A percentile compares a stretch with the other conserved stretches of the same genome.
These are phyloP conservation scores for Saturnispora sekii DNA, from an alignment of 805 yeast genomes.

Conservation along the genomic window DNA sequence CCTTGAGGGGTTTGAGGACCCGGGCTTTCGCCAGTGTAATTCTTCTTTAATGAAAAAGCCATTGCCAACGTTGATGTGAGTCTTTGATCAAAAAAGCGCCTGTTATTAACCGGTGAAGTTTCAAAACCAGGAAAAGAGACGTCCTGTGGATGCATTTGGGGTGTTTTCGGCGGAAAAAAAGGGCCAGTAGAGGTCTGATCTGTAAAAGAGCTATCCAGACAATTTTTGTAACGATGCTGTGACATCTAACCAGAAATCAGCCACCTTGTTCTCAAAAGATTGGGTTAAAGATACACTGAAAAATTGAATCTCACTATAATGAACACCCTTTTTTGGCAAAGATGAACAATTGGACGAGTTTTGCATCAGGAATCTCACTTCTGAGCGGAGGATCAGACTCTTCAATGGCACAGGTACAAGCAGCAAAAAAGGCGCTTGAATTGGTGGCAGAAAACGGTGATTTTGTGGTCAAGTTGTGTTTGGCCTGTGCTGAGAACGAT, in stretches of 20 bases:
- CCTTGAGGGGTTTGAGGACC: not conserved
- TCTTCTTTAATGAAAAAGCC: too few species aligned
- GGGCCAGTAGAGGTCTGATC: too few species aligned
- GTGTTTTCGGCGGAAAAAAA: not conserved
- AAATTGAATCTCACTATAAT: too few species aligned
- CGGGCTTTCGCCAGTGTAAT: too few species aligned
- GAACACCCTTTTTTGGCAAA: too few species aligned
- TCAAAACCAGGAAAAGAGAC: not conserved
- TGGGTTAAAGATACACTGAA: too few species aligned
- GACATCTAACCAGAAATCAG: too few species aligned
- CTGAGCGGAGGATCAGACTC: constrained; percentile 13
- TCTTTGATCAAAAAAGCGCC: constrained; percentile 3
- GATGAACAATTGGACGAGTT: too few species aligned
- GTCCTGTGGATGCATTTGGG: not conserved
- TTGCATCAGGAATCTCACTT: too few species aligned
- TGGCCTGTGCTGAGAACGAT: constrained; percentile 33
- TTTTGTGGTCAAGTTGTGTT: constrained; percentile 19
- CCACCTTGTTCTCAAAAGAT: too few species aligned
- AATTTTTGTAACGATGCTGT: too few species aligned
- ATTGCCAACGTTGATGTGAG: not conserved
- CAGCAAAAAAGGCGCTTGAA: constrained; percentile 29
- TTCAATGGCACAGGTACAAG: constrained; percentile 25
- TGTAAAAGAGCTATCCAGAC: too few species aligned
- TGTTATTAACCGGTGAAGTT: not conserved
- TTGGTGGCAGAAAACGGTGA: constrained; percentile 23